A percentile compares a stretch with the other conserved stretches of the same genome.
These are phyloP conservation scores for Cystofilobasidium macerans DNA, from an alignment of 768 basidiomycete species.

Conservation along the genomic window DNA sequence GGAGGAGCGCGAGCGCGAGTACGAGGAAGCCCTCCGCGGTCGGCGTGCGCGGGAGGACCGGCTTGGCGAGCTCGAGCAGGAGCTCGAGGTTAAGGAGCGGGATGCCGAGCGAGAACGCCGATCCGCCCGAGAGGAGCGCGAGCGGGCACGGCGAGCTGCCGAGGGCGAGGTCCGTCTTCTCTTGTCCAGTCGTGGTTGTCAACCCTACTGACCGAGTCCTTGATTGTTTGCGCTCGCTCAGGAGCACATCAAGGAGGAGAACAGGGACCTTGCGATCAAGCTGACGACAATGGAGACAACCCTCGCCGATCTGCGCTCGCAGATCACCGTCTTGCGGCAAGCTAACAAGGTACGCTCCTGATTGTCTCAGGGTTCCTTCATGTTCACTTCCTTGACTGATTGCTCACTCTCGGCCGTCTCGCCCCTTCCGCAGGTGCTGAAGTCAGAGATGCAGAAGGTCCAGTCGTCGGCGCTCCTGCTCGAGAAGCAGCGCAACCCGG, in stretches of 20 bases:
- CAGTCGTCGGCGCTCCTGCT: constrained; percentile 83
- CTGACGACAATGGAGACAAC: constrained; percentile 50
- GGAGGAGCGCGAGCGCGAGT: constrained; percentile 52
- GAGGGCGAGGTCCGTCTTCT: constrained; percentile 44
- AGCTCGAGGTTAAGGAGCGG: constrained; percentile 47
- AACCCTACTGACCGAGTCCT: not conserved
- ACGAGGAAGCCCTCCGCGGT: constrained; percentile 46
- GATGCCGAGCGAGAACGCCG: constrained; percentile 39
- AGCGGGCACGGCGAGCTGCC: constrained; percentile 36
- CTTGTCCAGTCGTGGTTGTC: not conserved
- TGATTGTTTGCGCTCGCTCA: not conserved
- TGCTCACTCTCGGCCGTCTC: not conserved
- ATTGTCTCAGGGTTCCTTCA: not conserved
- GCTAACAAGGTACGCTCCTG: constrained; percentile 75
- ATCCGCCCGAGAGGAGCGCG: constrained; percentile 37
- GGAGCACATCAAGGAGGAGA: constrained; percentile 37
- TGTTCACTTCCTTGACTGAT: not conserved
- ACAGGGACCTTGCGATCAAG: constrained; percentile 45
- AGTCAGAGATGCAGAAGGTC: constrained; percentile 89
- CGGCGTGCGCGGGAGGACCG: constrained; percentile 46
- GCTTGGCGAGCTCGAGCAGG: constrained; percentile 45
- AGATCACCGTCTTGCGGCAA: constrained; percentile 56
- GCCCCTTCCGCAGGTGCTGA: constrained; percentile 52
- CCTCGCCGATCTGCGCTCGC: constrained; percentile 59
- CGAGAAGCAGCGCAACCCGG: constrained; percentile 82